Evolutionary conservation across 495 filamentous ascomycete genomes (phyloP).

Genomic region (Chaetomium cochliodes): DNA sequence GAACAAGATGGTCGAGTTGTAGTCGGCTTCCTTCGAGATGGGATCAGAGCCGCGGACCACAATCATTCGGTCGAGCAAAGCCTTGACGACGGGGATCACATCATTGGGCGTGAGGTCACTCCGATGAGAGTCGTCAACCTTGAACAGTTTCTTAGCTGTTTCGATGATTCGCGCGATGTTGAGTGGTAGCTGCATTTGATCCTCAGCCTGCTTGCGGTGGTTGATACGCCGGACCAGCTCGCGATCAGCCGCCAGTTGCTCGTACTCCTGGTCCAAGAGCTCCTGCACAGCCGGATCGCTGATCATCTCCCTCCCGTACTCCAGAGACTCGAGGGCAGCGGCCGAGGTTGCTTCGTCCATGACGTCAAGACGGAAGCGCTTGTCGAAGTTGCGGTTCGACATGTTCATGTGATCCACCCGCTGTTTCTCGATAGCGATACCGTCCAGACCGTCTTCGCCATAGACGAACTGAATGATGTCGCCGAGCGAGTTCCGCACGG

Average conservation of each 20-base stretch:
- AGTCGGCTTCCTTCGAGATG: conserved; percentile 81
- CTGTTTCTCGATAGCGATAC: conserved; percentile 86
- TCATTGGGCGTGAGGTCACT: conserved; percentile 90
- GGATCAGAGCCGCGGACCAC: conserved; percentile 81
- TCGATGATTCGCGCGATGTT: conserved; percentile 90
- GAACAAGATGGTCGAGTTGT: conserved; percentile 83
- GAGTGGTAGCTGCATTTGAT: conserved; percentile 84
- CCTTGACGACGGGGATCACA: conserved; percentile 77
- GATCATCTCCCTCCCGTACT: conserved; percentile 81
- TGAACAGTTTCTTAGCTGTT: conserved; percentile 83
- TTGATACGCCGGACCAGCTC: conserved; percentile 66
- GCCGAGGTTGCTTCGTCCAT: conserved; percentile 70
- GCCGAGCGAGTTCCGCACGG: conserved; percentile 92
- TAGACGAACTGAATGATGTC: conserved; percentile 98
- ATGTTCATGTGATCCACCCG: conserved; percentile 78
- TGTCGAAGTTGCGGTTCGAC: conserved; percentile 68
- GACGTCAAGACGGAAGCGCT: conserved; percentile 86
- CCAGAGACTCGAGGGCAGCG: conserved; percentile 66
- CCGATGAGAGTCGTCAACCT: conserved; percentile 75
- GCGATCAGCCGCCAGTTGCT: conserved; percentile 71
- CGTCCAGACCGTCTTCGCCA: conserved; percentile 95
- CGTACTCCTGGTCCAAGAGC: conserved; percentile 85
- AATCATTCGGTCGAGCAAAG: conserved; percentile 70
- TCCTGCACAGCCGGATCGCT: conserved; percentile 83
- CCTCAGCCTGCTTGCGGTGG: conserved; percentile 55